These are phyloP conservation scores for Botrytis pseudocinerea DNA, from an alignment of 2,329 filamentous ascomycete species.

Conservation along the genomic window DNA sequence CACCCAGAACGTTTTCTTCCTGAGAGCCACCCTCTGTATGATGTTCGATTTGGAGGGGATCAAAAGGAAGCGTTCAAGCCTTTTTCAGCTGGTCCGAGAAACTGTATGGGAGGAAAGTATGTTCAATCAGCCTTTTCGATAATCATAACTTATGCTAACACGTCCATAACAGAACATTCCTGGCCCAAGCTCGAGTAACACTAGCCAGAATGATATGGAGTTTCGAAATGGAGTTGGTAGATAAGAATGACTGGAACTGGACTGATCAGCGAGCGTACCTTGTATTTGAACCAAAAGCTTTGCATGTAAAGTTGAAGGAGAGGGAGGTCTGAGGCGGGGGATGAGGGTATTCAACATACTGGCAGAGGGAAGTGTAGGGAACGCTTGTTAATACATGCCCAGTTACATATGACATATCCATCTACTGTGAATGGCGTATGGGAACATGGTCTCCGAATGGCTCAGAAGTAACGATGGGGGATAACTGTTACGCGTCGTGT, in stretches of 20 bases:
- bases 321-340: neutral
- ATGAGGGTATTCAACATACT: neutral
- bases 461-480: neutral
- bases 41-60: constrained; percentile 1
- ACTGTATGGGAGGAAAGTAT: constrained; percentile 15
- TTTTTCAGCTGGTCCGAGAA: neutral
- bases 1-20: constrained; percentile 15
- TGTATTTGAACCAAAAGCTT: constrained; percentile 15
- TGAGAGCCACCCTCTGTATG: neutral
- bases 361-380: neutral
- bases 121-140: neutral
- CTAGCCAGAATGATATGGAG: constrained; percentile 5
- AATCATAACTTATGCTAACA: neutral
- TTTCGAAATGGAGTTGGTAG: constrained; percentile 7
- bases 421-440: neutral
- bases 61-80: constrained; percentile 12
- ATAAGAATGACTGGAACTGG: neutral
- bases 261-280: constrained; percentile 11
- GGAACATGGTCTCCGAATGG: too few species aligned
- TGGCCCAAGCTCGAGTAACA: constrained; percentile 1
- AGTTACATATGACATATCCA: neutral
- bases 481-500: neutral
- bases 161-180: neutral
- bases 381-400: neutral
- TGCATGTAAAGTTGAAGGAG: constrained; percentile 4